phyloP scores from a whole-genome alignment of 176 grass and related monocot species.

The Triticum monococcum region DNA sequence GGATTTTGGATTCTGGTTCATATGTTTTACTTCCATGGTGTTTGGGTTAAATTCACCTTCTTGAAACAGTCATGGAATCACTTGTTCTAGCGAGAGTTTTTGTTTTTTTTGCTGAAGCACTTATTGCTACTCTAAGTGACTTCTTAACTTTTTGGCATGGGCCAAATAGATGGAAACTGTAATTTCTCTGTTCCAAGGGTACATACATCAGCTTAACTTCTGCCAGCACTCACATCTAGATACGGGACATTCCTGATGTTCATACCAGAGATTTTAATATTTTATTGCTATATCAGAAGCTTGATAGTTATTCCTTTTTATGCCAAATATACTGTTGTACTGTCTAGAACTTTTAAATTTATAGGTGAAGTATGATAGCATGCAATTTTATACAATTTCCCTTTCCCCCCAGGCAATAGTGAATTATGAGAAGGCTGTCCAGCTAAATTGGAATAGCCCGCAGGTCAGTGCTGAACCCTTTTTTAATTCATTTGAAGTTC shows the following conservation, averaged over 20 bases:
- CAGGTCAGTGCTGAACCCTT: slow-evolving; percentile 53
- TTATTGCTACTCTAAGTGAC: neutral
- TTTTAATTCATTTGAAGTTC: slow-evolving; percentile 23
- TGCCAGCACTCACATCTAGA: neutral
- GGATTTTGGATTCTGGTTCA: neutral
- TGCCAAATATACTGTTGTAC: neutral
- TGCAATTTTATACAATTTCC: neutral
- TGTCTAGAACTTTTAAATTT: neutral
- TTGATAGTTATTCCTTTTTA: neutral
- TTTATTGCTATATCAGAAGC: neutral
- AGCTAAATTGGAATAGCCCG: slow-evolving; percentile 99
- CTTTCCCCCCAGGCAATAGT: slow-evolving; percentile 66
- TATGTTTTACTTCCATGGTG: neutral
- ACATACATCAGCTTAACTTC: neutral
- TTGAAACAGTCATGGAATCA: neutral
- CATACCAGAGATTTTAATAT: neutral
- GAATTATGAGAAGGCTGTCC: slow-evolving; percentile 95
- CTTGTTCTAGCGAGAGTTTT: neutral
- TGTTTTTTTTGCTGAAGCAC: neutral
- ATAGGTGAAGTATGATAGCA: slow-evolving; percentile 10
- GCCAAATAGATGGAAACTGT: slow-evolving; percentile 17
- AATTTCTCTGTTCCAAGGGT: neutral
- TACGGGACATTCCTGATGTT: neutral
- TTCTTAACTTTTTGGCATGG: neutral
- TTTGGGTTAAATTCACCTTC: neutral